These are phyloP conservation scores for Phytopythium vexans DNA, from an alignment of 352 stramenopile genomes.

Conservation along the genomic window DNA sequence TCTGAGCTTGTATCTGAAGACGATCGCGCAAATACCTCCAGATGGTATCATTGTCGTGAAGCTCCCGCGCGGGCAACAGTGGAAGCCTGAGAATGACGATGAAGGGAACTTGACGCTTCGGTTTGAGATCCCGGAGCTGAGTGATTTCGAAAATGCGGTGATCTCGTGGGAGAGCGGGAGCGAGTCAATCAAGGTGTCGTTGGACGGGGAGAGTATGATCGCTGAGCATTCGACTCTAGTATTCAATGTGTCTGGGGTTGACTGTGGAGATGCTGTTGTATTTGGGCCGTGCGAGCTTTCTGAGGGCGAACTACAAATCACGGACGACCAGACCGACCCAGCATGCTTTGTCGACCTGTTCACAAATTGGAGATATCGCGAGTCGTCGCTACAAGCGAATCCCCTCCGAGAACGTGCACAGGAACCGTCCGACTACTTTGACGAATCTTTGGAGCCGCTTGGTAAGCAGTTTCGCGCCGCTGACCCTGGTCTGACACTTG, in stretches of 20 bases:
- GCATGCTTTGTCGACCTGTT: constrained; percentile 26
- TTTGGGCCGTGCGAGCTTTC: constrained; percentile 44
- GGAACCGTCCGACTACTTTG: constrained; percentile 22
- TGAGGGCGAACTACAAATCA: constrained; percentile 9
- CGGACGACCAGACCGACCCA: constrained; percentile 1
- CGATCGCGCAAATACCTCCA: constrained; percentile 26
- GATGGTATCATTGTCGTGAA: constrained; percentile 30
- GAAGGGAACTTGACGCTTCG: constrained; percentile 15
- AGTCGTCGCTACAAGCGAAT: constrained; percentile 23
- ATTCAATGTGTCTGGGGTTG: constrained; percentile 29
- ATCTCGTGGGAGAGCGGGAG: constrained; percentile 22
- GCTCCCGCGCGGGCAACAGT: constrained; percentile 17
- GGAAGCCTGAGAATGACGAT: constrained; percentile 16
- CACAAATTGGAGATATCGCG: constrained; percentile 34
- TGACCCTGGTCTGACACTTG: constrained; percentile 37
- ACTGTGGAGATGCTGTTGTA: constrained; percentile 19
- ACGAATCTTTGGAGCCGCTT: constrained; percentile 31
- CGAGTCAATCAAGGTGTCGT: constrained; percentile 23
- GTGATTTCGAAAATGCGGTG: constrained; percentile 26
- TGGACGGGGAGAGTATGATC: constrained; percentile 34
- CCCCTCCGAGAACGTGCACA: constrained; percentile 19
- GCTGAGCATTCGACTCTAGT: constrained; percentile 25
- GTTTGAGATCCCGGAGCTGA: constrained; percentile 27
- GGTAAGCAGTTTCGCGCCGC: constrained; percentile 26
- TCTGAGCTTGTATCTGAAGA: constrained; percentile 34